Evolutionary conservation across 495 filamentous ascomycete species (phyloP), one percentile per base, ranked within the genome.

Genomic region (Cercophora scortea): DNA sequence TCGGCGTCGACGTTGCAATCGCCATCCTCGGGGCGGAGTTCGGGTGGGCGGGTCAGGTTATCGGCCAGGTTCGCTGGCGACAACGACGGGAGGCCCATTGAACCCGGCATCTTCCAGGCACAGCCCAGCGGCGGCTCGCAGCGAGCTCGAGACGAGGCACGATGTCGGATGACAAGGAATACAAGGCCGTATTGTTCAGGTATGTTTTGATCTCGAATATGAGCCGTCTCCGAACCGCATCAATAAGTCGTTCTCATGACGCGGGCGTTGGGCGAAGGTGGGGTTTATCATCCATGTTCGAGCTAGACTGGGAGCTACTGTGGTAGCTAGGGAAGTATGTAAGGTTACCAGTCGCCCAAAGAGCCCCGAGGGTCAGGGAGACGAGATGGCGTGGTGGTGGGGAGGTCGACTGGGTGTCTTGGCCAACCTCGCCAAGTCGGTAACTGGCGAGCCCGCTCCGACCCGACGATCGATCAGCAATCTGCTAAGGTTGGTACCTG

Each of bases 31-130:
- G 2, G 2, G 25, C 25, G 25, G 33, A 74, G 64, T 51, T 76
- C 71, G 47, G 71, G 67, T 32, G 51, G 57, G 36, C 32, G 41
- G 42, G 25, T 25, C 32, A 41, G 40, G 48, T 32, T 39, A 46
- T 36, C 47, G 38, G 41, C 40, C 38, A 18, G 32, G 40, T 43
- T 43, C 46, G 59, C 45, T 16, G 45, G 53, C n/a, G 52, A 54
- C 32, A 56, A 19, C 17, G 59, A 46, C 36, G 45, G 51, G 17
- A 51, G 48, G 17, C 53, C 58, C 58, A 57, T 56, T 25, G n/a
- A 19, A 38, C 17, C 18, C 38, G 6, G 17, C 15, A 25, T 25
- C 3, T 38, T 38, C 36, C 36, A 35, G 25, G 15, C 17, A 45
- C 19, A 18, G 5, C 1, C n/a, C 19, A 11, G 43, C 43, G 8